Evolutionary conservation across 2,329 filamentous ascomycete species (phyloP).

Genomic region (Daldinia sp.): DNA sequence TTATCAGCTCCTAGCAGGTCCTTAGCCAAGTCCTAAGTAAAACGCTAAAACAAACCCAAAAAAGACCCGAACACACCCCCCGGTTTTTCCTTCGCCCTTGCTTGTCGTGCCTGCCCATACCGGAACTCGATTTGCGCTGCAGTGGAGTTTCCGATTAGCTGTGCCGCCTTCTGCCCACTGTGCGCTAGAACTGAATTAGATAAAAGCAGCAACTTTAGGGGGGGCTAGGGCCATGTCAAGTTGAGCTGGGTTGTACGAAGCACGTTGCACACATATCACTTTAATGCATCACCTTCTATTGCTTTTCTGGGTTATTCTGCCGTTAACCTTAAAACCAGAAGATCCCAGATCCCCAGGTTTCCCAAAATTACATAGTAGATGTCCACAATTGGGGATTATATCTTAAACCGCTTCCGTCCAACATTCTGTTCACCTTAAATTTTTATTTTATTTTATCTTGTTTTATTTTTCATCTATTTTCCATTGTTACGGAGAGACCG

Average conservation of each 20-base stretch:
- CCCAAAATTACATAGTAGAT: constrained; percentile 7
- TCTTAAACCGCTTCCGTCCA: constrained; percentile 14
- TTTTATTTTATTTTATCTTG: background rate
- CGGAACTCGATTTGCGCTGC: constrained; percentile 20
- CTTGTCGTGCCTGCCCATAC: constrained; percentile 17
- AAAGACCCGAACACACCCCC: background rate
- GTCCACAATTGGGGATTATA: constrained; percentile 4
- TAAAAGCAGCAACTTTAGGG: constrained; percentile 19
- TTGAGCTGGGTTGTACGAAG: constrained; percentile 16
- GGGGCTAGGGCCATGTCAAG: constrained; percentile 17
- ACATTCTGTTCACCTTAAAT: background rate
- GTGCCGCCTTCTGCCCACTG: constrained; percentile 16
- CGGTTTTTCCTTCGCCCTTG: background rate
- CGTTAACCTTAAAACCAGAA: constrained; percentile 37
- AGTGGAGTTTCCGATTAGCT: constrained; percentile 35
- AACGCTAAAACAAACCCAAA: constrained; percentile 16
- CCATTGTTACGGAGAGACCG: background rate
- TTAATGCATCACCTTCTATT: constrained; percentile 6
- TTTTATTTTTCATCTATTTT: background rate
- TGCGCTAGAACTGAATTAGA: constrained; percentile 32
- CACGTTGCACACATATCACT: constrained; percentile 22
- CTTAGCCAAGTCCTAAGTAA: constrained; percentile 13
- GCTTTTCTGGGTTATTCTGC: constrained; percentile 16
- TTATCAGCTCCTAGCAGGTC: constrained; percentile 9
- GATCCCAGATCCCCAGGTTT: constrained; percentile 34